Conservation (phyloP, 2,329 filamentous ascomycete species). For the Aaosphaeria arxii region DNA sequence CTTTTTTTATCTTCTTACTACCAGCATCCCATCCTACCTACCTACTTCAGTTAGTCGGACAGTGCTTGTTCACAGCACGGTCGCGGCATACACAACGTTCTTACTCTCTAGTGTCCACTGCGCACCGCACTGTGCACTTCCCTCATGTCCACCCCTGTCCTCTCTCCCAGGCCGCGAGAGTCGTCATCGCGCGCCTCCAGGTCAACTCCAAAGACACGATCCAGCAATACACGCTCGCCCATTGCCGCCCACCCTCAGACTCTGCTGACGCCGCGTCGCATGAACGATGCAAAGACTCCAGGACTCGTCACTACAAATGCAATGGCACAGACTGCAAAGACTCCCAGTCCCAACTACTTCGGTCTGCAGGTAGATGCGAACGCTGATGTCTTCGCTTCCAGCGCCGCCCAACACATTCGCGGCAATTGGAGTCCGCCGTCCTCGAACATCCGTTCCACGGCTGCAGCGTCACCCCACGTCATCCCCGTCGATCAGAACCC, state of each 20-base stretch:
- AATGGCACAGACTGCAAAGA: constrained; percentile 26
- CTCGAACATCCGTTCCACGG: constrained; percentile 69
- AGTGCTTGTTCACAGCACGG: background rate
- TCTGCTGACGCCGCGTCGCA: constrained; percentile 29
- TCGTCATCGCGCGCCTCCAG: constrained; percentile 20
- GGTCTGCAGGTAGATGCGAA: constrained; percentile 66
- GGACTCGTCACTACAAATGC: constrained; percentile 7
- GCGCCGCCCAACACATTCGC: constrained; percentile 56
- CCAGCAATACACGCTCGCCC: constrained; percentile 21
- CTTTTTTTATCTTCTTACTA: background rate
- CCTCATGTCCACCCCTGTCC: constrained; percentile 34
- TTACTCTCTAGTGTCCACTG: background rate
- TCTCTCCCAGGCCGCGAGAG: constrained; percentile 31
- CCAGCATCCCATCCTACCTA: too few species aligned
- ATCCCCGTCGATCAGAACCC: constrained; percentile 72
- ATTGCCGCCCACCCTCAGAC: constrained; percentile 20
- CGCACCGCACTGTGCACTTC: background rate
- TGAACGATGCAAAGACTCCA: constrained; percentile 32
- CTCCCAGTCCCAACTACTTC: constrained; percentile 80
- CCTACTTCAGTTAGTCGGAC: background rate
- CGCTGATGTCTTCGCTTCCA: constrained; percentile 61
- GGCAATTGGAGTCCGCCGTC: constrained; percentile 74
- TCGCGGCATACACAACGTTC: background rate
- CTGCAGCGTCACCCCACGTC: constrained; percentile 64
- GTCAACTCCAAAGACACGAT: constrained; percentile 28